Percentiles rank a stretch among this genome's conserved stretches.
Conservation (phyloP, 1,139 yeast genomes). For the Yarrowia galli region DNA sequence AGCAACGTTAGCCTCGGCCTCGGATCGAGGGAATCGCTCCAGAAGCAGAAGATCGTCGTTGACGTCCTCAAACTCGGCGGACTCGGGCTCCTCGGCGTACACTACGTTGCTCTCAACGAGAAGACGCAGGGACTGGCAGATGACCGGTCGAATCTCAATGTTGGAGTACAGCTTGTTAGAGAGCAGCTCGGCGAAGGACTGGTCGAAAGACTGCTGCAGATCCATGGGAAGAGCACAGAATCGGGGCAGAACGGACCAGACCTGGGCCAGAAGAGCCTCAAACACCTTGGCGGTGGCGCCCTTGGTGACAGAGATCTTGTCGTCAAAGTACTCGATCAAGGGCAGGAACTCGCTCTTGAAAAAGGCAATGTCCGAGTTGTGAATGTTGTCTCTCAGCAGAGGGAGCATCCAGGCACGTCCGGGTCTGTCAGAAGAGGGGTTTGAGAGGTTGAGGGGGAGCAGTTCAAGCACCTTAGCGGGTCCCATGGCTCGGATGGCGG, state of each 20-base stretch:
- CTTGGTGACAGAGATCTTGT: constrained; percentile 53
- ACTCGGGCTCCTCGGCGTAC: constrained; percentile 60
- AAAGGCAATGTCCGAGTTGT: constrained; percentile 70
- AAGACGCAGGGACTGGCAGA: constrained; percentile 81
- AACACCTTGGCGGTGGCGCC: constrained; percentile 66
- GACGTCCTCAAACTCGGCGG: constrained; percentile 48
- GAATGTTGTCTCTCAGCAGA: constrained; percentile 84
- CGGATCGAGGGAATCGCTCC: constrained; percentile 64
- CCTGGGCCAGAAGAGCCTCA: constrained; percentile 84
- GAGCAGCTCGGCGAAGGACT: constrained; percentile 76
- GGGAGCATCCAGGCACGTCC: constrained; percentile 98
- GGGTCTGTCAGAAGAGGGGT: constrained; percentile 53
- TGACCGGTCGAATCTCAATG: constrained; percentile 74
- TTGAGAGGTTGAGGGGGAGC: constrained; percentile 78
- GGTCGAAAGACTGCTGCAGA: constrained; percentile 66
- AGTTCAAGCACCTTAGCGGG: constrained; percentile 79
- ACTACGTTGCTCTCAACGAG: constrained; percentile 79
- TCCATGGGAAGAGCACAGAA: constrained; percentile 90
- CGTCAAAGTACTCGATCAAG: constrained; percentile 63
- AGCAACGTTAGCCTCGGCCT: constrained; percentile 64
- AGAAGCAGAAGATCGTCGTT: constrained; percentile 65
- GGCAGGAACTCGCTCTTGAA: constrained; percentile 74
- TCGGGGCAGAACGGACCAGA: constrained; percentile 90
- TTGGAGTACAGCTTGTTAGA: constrained; percentile 78
- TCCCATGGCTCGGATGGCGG: constrained; percentile 81